Conservation (phyloP, 2,329 filamentous ascomycete species). For the Xylaria sp. region DNA sequence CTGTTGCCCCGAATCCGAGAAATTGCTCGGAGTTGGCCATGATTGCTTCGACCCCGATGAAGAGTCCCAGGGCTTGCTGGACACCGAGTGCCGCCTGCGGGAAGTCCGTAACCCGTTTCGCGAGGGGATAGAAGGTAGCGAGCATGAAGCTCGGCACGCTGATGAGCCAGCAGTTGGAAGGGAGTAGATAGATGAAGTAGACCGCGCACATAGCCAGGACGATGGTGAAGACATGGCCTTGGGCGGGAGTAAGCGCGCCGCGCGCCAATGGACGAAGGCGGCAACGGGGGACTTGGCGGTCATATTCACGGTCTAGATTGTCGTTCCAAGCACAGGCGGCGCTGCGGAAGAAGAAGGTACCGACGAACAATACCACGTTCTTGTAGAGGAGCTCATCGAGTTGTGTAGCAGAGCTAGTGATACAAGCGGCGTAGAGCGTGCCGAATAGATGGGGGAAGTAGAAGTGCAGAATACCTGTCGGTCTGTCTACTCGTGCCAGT, state of each 20-base stretch:
- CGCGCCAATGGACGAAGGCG: conserved; percentile 56
- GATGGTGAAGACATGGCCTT: conserved; percentile 23
- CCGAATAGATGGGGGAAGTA: conserved; percentile 6
- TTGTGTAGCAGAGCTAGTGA: not conserved
- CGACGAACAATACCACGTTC: not conserved
- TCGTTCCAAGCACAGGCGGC: conserved; percentile 61
- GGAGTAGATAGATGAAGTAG: not conserved
- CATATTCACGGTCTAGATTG: conserved; percentile 57
- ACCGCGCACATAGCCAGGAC: too few species aligned
- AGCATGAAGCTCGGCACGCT: not conserved
- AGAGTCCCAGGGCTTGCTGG: not conserved
- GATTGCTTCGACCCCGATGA: not conserved
- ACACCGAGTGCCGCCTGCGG: not conserved
- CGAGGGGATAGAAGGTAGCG: not conserved
- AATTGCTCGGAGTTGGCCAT: not conserved
- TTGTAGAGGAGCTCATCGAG: not conserved
- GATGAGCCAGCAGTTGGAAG: not conserved
- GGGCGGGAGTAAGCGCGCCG: conserved; percentile 46
- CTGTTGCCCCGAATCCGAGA: not conserved
- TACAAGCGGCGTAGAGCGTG: not conserved
- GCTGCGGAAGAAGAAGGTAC: conserved; percentile 49
- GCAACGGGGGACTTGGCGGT: conserved; percentile 56
- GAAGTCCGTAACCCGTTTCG: not conserved
- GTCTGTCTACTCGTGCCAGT: not conserved
- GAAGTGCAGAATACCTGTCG: not conserved